Conservation (phyloP, 2,329 filamentous ascomycete genomes). For the Fusarium begoniae region DNA sequence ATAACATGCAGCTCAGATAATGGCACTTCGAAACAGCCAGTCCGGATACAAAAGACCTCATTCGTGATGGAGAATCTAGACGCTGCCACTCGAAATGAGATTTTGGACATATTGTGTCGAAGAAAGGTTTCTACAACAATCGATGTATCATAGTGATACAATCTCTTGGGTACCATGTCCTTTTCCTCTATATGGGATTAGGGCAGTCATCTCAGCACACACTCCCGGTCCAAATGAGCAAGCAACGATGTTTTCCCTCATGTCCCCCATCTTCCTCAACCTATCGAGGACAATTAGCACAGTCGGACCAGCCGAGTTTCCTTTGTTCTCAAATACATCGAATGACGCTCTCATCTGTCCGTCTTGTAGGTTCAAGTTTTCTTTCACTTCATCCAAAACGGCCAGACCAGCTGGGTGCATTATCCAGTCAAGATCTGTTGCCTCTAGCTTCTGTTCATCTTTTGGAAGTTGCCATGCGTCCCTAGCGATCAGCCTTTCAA, state of each 20-base stretch:
- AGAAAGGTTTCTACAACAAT: conserved; percentile 6
- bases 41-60: background rate
- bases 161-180: background rate
- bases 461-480: conserved; percentile 2
- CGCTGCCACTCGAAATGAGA: conserved; percentile 1
- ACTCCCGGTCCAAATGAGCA: conserved; percentile 1
- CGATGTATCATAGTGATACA: background rate
- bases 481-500: background rate
- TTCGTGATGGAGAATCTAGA: conserved; percentile 10
- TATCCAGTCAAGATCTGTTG: background rate
- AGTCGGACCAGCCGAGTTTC: background rate
- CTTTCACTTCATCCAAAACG: conserved; percentile 3
- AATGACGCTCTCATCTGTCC: conserved; percentile 5
- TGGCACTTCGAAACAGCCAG: background rate
- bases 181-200: background rate
- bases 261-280: background rate
- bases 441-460: background rate
- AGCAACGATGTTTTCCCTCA: conserved; percentile 3
- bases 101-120: conserved; percentile 5
- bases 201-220: background rate
- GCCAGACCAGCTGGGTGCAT: background rate
- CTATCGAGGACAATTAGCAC: background rate
- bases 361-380: background rate
- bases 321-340: conserved; percentile 3
- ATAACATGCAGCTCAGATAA: background rate